These are phyloP conservation scores for Rhynchospora pubera DNA, from an alignment of 176 grass and related monocot species.

Conservation along the genomic window DNA sequence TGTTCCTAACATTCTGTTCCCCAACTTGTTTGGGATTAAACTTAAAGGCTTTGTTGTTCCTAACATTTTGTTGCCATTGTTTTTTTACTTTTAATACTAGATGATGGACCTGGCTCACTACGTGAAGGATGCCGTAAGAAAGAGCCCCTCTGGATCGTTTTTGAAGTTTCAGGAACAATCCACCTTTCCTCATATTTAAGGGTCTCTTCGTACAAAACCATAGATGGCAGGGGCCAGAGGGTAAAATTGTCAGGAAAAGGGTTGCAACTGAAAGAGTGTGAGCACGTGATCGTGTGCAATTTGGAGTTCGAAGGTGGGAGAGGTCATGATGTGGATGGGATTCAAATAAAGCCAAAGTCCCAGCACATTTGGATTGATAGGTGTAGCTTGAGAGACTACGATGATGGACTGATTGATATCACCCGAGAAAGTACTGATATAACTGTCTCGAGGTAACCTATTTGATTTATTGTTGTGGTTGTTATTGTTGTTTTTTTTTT, in stretches of 20 bases:
- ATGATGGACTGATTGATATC: constrained; percentile 81
- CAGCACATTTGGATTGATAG: constrained; percentile 68
- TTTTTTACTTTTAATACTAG: neutral
- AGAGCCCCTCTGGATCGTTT: constrained; percentile 64
- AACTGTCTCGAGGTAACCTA: constrained; percentile 50
- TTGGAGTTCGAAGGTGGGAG: constrained; percentile 54
- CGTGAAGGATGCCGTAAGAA: constrained; percentile 44
- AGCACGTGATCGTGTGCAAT: constrained; percentile 76
- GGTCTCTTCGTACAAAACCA: constrained; percentile 71
- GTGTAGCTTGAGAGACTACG: constrained; percentile 56
- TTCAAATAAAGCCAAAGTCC: constrained; percentile 67
- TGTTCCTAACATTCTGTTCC: neutral
- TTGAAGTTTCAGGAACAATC: constrained; percentile 64
- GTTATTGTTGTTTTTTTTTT: too few species aligned
- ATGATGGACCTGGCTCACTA: constrained; percentile 59
- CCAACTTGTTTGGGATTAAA: too few species aligned
- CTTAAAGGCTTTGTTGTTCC: neutral
- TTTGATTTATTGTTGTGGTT: neutral
- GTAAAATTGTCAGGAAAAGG: constrained; percentile 53
- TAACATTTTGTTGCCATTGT: neutral
- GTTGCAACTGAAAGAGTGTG: constrained; percentile 58
- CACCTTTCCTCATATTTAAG: constrained; percentile 44
- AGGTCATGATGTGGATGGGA: constrained; percentile 66
- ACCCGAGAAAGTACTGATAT: constrained; percentile 68
- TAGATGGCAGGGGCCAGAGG: constrained; percentile 62